Base-by-base conservation (phyloP, 805 yeast species). In the Candida quercuum region DNA sequence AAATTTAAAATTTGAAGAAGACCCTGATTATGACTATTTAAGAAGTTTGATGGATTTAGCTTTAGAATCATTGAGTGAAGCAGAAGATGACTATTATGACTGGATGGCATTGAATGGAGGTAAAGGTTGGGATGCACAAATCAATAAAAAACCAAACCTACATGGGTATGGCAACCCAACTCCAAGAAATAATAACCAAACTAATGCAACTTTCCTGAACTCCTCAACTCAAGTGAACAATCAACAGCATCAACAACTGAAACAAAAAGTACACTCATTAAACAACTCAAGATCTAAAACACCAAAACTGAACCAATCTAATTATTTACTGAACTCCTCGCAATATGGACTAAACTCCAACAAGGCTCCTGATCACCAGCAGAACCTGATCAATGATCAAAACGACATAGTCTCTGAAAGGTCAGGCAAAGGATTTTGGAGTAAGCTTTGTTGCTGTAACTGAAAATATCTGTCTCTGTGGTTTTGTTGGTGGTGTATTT, bases 71-170 rank as follows among this genome's bases (percentile, higher is more conserved):
- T 60, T 76, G 45, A 80, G 80, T 13, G 76, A 76, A 50, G 54
- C 62, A 26, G 78, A 78, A 42, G 87, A 82, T 54, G 84, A 76
- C 10, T 75, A 72, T 45, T 85, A 81, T 52, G 94, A 85, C 54
- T 83, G 94, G 94, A 76, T 81, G 79, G 79, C 74, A 49, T 69
- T 84, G 48, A 84, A 84, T 54, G 76, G 78, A 36, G 93, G 93
- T 33, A 74, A 74, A 55, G 93, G 93, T 14, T 84, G 93, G 93
- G 87, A 83, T 56, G 72, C 85, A 52, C 56, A 70, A 42, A 74
- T 81, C 42, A 84, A 84, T 56, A 82, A 80, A 57, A 81, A 86
- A 55, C 86, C 86, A 32, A 84, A 84, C 60, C 61, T 84, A 46
- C 87, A 84, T 57, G 94, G 94, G 5, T 84, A 84, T 56, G 93